A percentile compares a stretch with the other conserved stretches of the same genome.
phyloP scores from a whole-genome alignment of 73 alveolate genomes.

The Effrenium voratum region DNA sequence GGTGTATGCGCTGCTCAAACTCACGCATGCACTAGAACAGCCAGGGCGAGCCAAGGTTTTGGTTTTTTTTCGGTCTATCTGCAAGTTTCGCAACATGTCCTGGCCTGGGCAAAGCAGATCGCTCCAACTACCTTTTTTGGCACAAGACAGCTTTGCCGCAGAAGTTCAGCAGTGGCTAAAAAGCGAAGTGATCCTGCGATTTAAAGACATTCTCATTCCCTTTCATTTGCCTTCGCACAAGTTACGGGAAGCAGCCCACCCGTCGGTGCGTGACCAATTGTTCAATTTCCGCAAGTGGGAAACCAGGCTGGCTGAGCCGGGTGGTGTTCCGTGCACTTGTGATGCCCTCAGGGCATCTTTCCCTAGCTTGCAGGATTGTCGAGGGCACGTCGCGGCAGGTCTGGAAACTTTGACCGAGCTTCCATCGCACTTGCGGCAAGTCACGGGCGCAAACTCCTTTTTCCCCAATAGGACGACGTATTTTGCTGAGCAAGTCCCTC shows the following conservation, averaged over 20 bases:
- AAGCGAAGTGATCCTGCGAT: not conserved
- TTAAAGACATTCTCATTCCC: not conserved
- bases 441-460: too few relatives aligned
- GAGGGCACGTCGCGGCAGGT: too few relatives aligned
- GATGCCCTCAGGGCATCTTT: too few relatives aligned
- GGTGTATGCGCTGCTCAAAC: not conserved
- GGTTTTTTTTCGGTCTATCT: not conserved
- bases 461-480: too few relatives aligned
- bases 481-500: too few relatives aligned
- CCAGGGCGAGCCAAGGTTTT: not conserved
- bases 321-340: not conserved
- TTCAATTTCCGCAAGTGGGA: not conserved
- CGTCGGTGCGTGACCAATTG: not conserved
- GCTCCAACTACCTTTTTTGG: not conserved
- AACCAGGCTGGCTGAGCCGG: not conserved
- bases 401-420: too few relatives aligned
- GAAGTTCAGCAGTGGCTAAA: not conserved
- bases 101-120: not conserved
- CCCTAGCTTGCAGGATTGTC: too few relatives aligned
- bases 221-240: not conserved
- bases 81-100: not conserved
- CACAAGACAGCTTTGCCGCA: not conserved
- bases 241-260: not conserved
- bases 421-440: too few relatives aligned
- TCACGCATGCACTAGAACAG: not conserved